These are phyloP conservation scores for Hypoxylon fragiforme DNA, from an alignment of 495 filamentous ascomycete genomes.

Conservation along the genomic window DNA sequence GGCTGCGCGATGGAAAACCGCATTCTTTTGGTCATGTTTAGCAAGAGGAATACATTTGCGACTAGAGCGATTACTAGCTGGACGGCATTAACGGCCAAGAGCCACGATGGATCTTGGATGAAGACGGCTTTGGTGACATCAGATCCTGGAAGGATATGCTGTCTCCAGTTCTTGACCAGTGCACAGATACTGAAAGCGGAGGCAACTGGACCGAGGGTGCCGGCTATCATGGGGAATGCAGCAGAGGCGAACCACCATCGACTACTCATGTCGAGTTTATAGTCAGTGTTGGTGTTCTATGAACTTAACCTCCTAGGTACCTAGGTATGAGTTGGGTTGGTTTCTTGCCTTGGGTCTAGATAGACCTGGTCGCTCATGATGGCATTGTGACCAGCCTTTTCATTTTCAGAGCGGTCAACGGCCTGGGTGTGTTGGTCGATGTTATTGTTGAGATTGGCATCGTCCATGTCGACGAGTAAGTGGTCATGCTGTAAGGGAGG, in stretches of 20 bases:
- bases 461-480: constrained; percentile 55
- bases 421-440: constrained; percentile 53
- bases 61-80: constrained; percentile 71
- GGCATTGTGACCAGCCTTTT: constrained; percentile 40
- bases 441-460: constrained; percentile 58
- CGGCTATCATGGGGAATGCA: constrained; percentile 78
- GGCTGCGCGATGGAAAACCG: constrained; percentile 80
- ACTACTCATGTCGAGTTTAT: too few species aligned
- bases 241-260: constrained; percentile 89
- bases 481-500: not conserved
- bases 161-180: constrained; percentile 72
- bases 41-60: constrained; percentile 71
- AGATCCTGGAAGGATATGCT: constrained; percentile 57
- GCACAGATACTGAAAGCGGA: constrained; percentile 78
- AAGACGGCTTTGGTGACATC: constrained; percentile 52
- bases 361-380: constrained; percentile 44
- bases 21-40: constrained; percentile 83
- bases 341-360: constrained; percentile 56
- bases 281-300: not conserved
- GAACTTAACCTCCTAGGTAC: not conserved
- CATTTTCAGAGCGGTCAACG: constrained; percentile 44
- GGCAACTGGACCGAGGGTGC: constrained; percentile 83
- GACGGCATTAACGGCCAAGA: constrained; percentile 71
- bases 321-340: not conserved
- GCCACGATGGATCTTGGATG: constrained; percentile 72